Conservation (phyloP, 257 asterid genomes). For the Ligustrum vulgare region DNA sequence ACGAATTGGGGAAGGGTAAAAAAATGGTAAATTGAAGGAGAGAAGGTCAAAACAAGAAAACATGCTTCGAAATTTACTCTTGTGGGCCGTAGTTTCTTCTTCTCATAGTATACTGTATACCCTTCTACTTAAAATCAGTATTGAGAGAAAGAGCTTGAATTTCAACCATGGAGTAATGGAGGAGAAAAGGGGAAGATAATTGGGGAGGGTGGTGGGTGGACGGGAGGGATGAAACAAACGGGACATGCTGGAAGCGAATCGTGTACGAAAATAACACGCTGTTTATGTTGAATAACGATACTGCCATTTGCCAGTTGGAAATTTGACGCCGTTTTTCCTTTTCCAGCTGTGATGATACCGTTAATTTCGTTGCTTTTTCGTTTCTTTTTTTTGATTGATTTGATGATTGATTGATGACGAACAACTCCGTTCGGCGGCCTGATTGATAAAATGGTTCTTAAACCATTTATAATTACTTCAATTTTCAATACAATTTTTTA, state of each 20-base stretch:
- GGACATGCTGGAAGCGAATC: conserved; percentile 16
- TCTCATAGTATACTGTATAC: conserved; percentile 7
- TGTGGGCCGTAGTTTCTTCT: conserved; percentile 17
- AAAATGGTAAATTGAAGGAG: conserved; percentile 34
- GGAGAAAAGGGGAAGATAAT: conserved; percentile 14
- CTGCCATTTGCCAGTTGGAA: conserved; percentile 35
- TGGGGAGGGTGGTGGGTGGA: conserved; percentile 31
- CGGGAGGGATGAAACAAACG: conserved; percentile 9
- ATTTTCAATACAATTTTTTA: too few relatives aligned
- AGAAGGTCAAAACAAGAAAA: conserved; percentile 38
- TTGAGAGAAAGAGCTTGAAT: neutral
- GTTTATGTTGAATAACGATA: neutral
- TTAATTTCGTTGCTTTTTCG: conserved; percentile 38
- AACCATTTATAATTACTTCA: too few relatives aligned
- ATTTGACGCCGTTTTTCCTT: conserved; percentile 7
- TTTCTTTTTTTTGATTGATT: too few relatives aligned
- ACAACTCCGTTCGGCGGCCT: too few relatives aligned
- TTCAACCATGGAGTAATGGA: conserved; percentile 12
- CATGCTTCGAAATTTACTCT: conserved; percentile 37
- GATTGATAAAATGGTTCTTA: too few relatives aligned
- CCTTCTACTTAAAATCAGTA: neutral
- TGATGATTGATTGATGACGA: neutral
- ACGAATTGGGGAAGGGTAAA: conserved; percentile 29
- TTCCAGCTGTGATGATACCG: conserved; percentile 23
- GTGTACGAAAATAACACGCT: conserved; percentile 19